Evolutionary conservation across 768 basidiomycete genomes (phyloP).

Genomic region (Hirschioporus abietinus): DNA sequence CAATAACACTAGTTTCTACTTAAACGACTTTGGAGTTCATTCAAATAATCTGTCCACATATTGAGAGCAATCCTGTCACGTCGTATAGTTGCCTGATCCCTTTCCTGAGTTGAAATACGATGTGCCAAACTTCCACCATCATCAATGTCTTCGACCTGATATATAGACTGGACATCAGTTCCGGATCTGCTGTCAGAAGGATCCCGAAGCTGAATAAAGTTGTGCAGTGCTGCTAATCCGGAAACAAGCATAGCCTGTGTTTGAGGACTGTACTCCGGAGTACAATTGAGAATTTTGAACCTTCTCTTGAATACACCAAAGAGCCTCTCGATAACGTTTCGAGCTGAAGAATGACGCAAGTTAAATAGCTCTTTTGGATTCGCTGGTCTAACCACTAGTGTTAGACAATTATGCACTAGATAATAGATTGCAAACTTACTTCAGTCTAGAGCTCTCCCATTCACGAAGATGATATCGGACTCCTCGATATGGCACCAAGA

Average conservation of each 20-base stretch:
- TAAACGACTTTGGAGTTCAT: too few species aligned
- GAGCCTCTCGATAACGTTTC: conserved; percentile 22
- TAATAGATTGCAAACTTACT: conserved; percentile 9
- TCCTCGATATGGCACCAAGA: conserved; percentile 26
- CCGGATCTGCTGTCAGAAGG: conserved; percentile 10
- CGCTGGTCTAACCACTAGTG: conserved; percentile 14
- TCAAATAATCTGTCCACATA: too few species aligned
- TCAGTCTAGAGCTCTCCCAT: conserved; percentile 18
- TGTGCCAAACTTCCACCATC: too few species aligned
- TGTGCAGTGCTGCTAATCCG: conserved; percentile 17
- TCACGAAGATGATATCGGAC: conserved; percentile 30
- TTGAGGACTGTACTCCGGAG: conserved; percentile 10
- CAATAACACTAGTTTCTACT: too few species aligned
- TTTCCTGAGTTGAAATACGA: too few species aligned
- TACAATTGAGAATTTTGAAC: conserved; percentile 9
- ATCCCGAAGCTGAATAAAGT: conserved; percentile 20
- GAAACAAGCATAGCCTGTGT: conserved; percentile 19
- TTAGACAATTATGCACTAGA: too few species aligned
- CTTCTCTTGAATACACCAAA: conserved; percentile 20
- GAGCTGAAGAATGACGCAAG: conserved; percentile 17
- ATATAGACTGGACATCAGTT: too few species aligned
- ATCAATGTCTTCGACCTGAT: too few species aligned
- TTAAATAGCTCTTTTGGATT: conserved; percentile 23
- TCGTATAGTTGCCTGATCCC: not conserved
- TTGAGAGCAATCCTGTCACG: too few species aligned